These are phyloP conservation scores for Pneumocystis wakefieldiae DNA, from an alignment of 1,139 yeast species.

Conservation along the genomic window DNA sequence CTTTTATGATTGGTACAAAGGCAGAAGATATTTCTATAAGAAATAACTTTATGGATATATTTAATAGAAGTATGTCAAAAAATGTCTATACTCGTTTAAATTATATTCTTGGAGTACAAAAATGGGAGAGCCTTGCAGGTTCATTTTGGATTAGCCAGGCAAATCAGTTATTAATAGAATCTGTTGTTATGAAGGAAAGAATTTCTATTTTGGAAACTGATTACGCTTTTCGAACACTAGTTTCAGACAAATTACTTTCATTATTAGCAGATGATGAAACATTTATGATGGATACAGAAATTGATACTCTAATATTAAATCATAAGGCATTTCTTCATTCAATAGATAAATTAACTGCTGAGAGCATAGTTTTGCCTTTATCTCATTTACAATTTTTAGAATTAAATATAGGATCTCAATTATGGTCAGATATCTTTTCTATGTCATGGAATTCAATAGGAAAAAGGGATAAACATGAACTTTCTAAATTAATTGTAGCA, in stretches of 20 bases:
- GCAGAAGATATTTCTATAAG: slow-evolving; percentile 65
- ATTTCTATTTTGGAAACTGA: slow-evolving; percentile 1
- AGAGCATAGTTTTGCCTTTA: slow-evolving; percentile 52
- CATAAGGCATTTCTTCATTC: slow-evolving; percentile 41
- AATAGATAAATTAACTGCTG: slow-evolving; percentile 37
- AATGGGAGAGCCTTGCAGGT: slow-evolving; percentile 91
- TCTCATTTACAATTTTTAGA: slow-evolving; percentile 73
- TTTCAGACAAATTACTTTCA: slow-evolving; percentile 9
- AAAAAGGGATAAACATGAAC: slow-evolving; percentile 66
- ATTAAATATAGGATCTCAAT: slow-evolving; percentile 60
- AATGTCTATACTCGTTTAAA: slow-evolving; percentile 67
- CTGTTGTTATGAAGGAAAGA: slow-evolving; percentile 38
- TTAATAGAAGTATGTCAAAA: slow-evolving; percentile 65
- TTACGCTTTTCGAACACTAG: slow-evolving; percentile 13
- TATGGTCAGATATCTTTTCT: slow-evolving; percentile 80
- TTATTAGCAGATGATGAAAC: slow-evolving; percentile 10
- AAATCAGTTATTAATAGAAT: slow-evolving; percentile 66
- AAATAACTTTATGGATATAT: slow-evolving; percentile 60
- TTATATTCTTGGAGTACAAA: slow-evolving; percentile 80
- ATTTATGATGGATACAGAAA: slow-evolving; percentile 15
- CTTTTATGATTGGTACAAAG: slow-evolving; percentile 86
- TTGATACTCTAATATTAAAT: slow-evolving; percentile 7
- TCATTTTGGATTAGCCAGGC: slow-evolving; percentile 94
- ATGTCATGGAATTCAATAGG: slow-evolving; percentile 59
- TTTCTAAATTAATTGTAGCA: slow-evolving; percentile 62